These are phyloP conservation scores for Monosporascus sp. DNA, from an alignment of 2,329 filamentous ascomycete genomes.

Conservation along the genomic window DNA sequence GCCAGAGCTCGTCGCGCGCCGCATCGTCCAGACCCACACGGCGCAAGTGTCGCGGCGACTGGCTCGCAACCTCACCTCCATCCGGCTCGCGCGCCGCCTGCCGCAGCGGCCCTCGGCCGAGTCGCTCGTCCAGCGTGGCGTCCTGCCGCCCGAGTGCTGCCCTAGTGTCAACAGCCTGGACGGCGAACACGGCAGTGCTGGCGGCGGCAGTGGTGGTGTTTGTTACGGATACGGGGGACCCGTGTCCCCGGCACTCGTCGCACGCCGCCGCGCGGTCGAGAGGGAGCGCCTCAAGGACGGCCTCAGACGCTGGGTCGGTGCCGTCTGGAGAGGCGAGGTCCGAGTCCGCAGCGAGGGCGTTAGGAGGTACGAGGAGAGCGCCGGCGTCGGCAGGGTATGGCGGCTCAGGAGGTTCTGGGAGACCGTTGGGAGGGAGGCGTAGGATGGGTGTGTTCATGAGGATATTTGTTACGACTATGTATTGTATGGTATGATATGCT, in stretches of 20 bases:
- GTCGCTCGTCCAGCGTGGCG: conserved; percentile 55
- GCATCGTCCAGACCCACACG: conserved; percentile 63
- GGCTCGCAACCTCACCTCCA: conserved; percentile 58
- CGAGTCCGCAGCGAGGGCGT: conserved; percentile 42
- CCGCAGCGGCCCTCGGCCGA: conserved; percentile 54
- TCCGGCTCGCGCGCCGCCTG: conserved; percentile 58
- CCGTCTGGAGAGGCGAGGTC: conserved; percentile 50
- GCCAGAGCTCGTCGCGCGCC: conserved; percentile 55
- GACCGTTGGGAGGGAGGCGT: conserved; percentile 41
- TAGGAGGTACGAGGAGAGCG: conserved; percentile 41
- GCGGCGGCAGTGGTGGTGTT: background rate
- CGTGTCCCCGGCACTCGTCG: conserved; percentile 54
- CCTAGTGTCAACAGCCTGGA: conserved; percentile 25
- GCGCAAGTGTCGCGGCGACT: conserved; percentile 59
- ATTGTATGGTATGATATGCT: too few relatives aligned
- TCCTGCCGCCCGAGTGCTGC: conserved; percentile 59
- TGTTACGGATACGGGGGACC: background rate
- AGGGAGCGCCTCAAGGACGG: conserved; percentile 63
- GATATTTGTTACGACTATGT: too few relatives aligned
- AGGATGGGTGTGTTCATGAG: too few relatives aligned
- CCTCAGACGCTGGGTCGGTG: conserved; percentile 58
- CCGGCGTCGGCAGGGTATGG: conserved; percentile 53
- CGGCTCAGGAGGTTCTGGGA: conserved; percentile 63
- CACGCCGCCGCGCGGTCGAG: conserved; percentile 57
- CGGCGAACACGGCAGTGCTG: conserved; percentile 16